Conservation (phyloP, 2,329 filamentous ascomycete genomes). For the Phialocephala subalpina region DNA sequence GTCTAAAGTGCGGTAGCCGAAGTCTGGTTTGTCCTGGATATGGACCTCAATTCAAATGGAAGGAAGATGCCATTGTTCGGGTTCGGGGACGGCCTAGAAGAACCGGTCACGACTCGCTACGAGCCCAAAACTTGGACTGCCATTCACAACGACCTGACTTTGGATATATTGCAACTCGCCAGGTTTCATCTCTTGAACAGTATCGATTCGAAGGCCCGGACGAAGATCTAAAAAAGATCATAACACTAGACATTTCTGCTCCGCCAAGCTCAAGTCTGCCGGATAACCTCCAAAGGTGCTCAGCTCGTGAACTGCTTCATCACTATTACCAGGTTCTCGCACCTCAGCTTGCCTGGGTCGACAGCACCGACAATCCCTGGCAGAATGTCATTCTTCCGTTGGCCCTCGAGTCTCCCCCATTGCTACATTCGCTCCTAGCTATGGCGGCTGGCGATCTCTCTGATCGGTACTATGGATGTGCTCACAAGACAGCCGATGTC, state of each 20-base stretch:
- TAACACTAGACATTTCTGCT: neutral
- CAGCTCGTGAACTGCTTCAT: neutral
- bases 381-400: conserved; percentile 9
- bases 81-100: too few relatives aligned
- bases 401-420: conserved; percentile 9
- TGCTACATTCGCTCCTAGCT: conserved; percentile 8
- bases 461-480: conserved; percentile 5
- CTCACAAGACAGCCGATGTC: neutral
- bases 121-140: too few relatives aligned
- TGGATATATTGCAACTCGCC: too few relatives aligned
- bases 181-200: too few relatives aligned
- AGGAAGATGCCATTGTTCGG: neutral
- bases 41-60: neutral
- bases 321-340: neutral
- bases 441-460: conserved; percentile 3
- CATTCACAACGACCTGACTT: too few relatives aligned
- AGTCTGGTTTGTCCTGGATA: conserved; percentile 28
- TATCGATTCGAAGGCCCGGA: neutral
- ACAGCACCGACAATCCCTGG: conserved; percentile 12
- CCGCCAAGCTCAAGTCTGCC: neutral
- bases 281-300: neutral
- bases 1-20: conserved; percentile 47
- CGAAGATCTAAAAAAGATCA: neutral
- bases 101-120: too few relatives aligned
- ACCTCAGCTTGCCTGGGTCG: conserved; percentile 34